phyloP scores from a whole-genome alignment of 495 filamentous ascomycete species.

The Parachaetomium inaequale region DNA sequence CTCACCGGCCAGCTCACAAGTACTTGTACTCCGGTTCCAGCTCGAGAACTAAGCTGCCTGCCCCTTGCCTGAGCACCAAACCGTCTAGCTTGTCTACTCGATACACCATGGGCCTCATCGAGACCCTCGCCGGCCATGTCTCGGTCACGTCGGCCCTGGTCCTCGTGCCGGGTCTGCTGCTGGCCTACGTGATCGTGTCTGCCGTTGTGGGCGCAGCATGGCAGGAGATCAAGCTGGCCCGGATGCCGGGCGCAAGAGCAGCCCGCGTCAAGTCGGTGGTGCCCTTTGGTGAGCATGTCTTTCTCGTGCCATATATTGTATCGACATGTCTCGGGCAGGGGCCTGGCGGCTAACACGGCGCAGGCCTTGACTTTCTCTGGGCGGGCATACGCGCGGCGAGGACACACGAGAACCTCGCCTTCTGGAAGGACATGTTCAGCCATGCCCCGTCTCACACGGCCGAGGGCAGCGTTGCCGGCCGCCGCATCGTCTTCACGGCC shows the following conservation, averaged over 20 bases:
- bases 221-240: conserved; percentile 39
- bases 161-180: conserved; percentile 26
- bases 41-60: neutral
- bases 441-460: conserved; percentile 47
- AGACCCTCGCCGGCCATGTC: conserved; percentile 34
- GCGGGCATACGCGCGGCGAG: conserved; percentile 48
- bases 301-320: neutral
- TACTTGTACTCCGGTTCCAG: neutral
- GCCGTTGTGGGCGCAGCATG: conserved; percentile 27
- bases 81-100: neutral
- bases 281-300: conserved; percentile 30
- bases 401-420: conserved; percentile 52
- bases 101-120: conserved; percentile 42
- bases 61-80: too few relatives aligned
- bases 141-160: conserved; percentile 34
- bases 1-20: neutral
- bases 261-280: conserved; percentile 21
- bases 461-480: conserved; percentile 55
- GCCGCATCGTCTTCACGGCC: conserved; percentile 60
- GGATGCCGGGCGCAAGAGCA: conserved; percentile 38
- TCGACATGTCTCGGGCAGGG: neutral
- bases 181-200: conserved; percentile 28
- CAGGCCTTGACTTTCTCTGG: conserved; percentile 62
- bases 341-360: neutral
- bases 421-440: conserved; percentile 55